Conservation (phyloP, 345 rosid genomes). For the Reutealis trisperma region DNA sequence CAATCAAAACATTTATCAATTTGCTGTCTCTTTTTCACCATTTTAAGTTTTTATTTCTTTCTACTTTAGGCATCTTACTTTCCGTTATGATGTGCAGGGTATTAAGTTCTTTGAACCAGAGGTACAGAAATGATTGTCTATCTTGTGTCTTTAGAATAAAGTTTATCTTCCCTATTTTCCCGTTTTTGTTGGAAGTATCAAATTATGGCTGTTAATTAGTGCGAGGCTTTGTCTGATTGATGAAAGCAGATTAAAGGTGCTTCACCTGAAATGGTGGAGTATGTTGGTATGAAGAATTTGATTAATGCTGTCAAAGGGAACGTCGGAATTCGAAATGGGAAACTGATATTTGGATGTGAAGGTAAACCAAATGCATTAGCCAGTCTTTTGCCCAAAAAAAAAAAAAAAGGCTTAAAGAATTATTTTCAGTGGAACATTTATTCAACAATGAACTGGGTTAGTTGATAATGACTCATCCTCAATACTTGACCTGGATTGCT, state of each 20-base stretch:
- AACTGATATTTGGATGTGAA: constrained; percentile 70
- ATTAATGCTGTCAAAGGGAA: constrained; percentile 68
- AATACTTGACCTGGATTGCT: not conserved
- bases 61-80: constrained; percentile 24
- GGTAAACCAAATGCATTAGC: constrained; percentile 38
- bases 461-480: not conserved
- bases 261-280: constrained; percentile 94
- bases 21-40: not conserved
- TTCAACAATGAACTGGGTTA: not conserved
- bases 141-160: constrained; percentile 20
- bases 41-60: not conserved
- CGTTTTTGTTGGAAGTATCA: not conserved
- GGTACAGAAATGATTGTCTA: constrained; percentile 44
- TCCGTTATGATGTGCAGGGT: constrained; percentile 56
- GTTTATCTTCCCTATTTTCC: constrained; percentile 11
- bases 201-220: not conserved
- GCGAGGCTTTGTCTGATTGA: constrained; percentile 23
- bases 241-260: constrained; percentile 81
- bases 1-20: too few relatives aligned
- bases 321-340: constrained; percentile 75
- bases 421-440: not conserved
- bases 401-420: not conserved
- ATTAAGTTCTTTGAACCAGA: constrained; percentile 98
- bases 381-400: constrained; percentile 3
- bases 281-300: constrained; percentile 81